Percentiles rank a stretch among this genome's conserved stretches.
phyloP scores from a whole-genome alignment of 1,284 basidiomycete genomes.

The Trametes hirsuta region DNA sequence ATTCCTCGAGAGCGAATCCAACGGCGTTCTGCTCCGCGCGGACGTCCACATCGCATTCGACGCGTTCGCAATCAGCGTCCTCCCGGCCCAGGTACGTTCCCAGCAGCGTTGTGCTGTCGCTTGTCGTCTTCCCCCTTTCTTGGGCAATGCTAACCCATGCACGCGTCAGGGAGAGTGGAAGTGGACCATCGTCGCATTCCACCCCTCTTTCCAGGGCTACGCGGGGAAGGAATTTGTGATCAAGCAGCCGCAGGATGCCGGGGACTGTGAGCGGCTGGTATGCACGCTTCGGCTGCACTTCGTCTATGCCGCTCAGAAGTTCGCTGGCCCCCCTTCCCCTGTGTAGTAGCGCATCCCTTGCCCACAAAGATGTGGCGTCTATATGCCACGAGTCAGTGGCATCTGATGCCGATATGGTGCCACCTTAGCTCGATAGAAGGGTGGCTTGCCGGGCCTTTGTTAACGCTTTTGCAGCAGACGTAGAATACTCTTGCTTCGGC shows the following conservation, averaged over 20 bases:
- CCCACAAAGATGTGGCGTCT: too few species aligned
- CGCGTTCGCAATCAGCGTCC: background rate
- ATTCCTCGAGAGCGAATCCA: background rate
- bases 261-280: background rate
- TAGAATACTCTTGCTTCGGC: too few species aligned
- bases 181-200: background rate
- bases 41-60: background rate
- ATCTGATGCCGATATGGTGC: too few species aligned
- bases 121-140: background rate
- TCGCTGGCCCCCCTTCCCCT: background rate
- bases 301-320: background rate
- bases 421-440: too few species aligned
- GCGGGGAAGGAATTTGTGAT: background rate
- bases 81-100: background rate
- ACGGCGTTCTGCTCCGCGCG: conserved; percentile 1
- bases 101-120: too few species aligned
- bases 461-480: too few species aligned
- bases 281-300: background rate
- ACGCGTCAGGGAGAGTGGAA: background rate
- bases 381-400: too few species aligned
- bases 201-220: background rate
- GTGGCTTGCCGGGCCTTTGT: too few species aligned
- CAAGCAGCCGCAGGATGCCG: background rate
- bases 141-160: background rate
- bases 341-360: background rate